Percentiles rank a stretch among this genome's conserved stretches.
Evolutionary conservation across 2,329 filamentous ascomycete genomes (phyloP).

Genomic region (Knufia petricola): DNA sequence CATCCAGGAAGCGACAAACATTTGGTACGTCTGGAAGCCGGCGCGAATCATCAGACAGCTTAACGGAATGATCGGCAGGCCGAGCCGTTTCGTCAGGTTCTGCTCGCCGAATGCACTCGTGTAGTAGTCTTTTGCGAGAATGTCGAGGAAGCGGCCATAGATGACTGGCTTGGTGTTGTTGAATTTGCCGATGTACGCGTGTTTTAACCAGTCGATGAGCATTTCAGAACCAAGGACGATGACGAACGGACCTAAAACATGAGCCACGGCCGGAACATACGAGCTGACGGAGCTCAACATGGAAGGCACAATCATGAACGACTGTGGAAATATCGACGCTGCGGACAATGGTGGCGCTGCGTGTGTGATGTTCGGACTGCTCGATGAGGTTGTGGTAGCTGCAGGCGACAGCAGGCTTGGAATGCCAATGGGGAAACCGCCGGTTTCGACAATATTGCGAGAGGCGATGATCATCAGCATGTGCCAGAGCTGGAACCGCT

Average conservation of each 20-base stretch:
- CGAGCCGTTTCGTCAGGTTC: conserved; percentile 78
- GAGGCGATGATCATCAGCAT: conserved; percentile 95
- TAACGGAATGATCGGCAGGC: conserved; percentile 81
- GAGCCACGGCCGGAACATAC: conserved; percentile 46
- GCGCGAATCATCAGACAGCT: conserved; percentile 92
- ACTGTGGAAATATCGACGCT: conserved; percentile 72
- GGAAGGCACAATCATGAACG: conserved; percentile 77
- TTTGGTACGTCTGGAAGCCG: conserved; percentile 91
- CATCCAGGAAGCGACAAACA: conserved; percentile 86
- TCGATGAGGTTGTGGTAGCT: conserved; percentile 30
- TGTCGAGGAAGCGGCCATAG: conserved; percentile 82
- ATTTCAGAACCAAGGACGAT: conserved; percentile 94
- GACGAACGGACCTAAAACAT: conserved; percentile 85
- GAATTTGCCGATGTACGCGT: conserved; percentile 96
- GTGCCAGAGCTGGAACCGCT: conserved; percentile 91
- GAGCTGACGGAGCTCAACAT: conserved; percentile 36
- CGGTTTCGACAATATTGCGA: conserved; percentile 92
- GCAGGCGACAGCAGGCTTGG: conserved; percentile 30
- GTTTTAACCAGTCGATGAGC: conserved; percentile 93
- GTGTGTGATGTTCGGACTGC: conserved; percentile 42
- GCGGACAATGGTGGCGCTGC: conserved; percentile 41
- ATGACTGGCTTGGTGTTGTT: conserved; percentile 91
- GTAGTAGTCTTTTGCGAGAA: conserved; percentile 96
- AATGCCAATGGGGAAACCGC: conserved; percentile 56
- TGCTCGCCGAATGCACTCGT: conserved; percentile 89